Percentiles rank a stretch among this genome's conserved stretches.
These are phyloP conservation scores for Pyrrhoderma lamaoense DNA, from an alignment of 1,284 basidiomycete genomes.

Conservation along the genomic window DNA sequence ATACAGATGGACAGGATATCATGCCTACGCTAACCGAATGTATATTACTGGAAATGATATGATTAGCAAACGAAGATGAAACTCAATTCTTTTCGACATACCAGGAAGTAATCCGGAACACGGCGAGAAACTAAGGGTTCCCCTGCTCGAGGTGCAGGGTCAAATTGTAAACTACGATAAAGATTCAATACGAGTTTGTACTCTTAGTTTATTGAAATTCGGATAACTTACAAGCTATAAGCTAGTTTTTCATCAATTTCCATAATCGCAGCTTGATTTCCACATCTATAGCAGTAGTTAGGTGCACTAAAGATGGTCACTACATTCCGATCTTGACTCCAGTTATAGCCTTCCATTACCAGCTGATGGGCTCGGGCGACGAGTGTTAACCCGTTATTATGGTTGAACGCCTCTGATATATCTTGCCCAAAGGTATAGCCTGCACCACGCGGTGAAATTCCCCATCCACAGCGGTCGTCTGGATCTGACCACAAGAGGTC, in stretches of 20 bases:
- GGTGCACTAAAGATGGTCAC: constrained; percentile 99
- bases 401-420: constrained; percentile 96
- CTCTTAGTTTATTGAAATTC: constrained; percentile 10
- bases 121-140: constrained; percentile 97
- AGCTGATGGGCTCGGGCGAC: constrained; percentile 95
- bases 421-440: constrained; percentile 99
- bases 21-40: neutral
- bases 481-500: constrained; percentile 99
- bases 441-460: constrained; percentile 96
- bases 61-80: neutral
- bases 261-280: constrained; percentile 99
- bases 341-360: constrained; percentile 99
- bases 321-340: constrained; percentile 99
- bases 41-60: neutral
- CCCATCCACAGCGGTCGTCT: constrained; percentile 99
- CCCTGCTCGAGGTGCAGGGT: constrained; percentile 96
- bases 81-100: constrained; percentile 32
- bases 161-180: constrained; percentile 93
- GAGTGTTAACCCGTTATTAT: constrained; percentile 97
- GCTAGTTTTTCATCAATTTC: constrained; percentile 99
- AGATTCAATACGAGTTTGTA: neutral
- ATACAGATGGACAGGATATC: neutral
- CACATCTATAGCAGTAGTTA: constrained; percentile 99
- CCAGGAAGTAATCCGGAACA: constrained; percentile 96
- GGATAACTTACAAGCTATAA: constrained; percentile 73